Conservation (phyloP, 208 protist genomes). For the Histomonas meleagridis region DNA sequence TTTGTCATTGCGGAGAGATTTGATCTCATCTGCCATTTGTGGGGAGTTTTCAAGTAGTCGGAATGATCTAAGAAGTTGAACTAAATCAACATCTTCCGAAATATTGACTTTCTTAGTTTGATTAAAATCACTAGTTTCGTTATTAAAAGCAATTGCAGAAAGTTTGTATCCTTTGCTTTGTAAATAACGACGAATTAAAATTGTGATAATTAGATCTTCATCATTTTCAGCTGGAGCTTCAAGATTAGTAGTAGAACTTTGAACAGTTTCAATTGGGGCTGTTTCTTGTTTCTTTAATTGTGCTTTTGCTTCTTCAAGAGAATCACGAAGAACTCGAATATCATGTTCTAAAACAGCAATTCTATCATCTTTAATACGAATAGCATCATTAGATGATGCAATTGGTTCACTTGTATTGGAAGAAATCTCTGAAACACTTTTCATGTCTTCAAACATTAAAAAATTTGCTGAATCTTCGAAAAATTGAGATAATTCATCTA, state of each 20-base stretch:
- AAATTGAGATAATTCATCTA: background rate
- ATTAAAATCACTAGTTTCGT: background rate
- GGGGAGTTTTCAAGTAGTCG: background rate
- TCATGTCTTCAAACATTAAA: slow-evolving; percentile 31
- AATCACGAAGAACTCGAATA: background rate
- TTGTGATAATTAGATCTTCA: background rate
- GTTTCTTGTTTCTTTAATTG: background rate
- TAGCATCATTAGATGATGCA: background rate
- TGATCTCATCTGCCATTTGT: background rate
- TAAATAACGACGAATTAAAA: background rate
- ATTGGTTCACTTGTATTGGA: background rate
- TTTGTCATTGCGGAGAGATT: background rate
- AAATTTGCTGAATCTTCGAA: slow-evolving; percentile 36
- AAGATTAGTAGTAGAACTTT: background rate
- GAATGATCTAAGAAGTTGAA: background rate
- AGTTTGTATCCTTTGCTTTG: background rate
- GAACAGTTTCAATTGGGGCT: background rate
- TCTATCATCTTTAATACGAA: slow-evolving; percentile 12
- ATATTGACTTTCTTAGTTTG: background rate
- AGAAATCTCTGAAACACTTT: slow-evolving; percentile 12
- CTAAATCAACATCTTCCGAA: background rate
- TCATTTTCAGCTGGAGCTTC: background rate
- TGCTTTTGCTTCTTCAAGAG: background rate
- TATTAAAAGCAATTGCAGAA: background rate
- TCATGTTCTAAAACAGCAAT: slow-evolving; percentile 32